Percentiles rank a stretch among this genome's conserved stretches.
These are phyloP conservation scores for Aspergillus sp. DNA, from an alignment of 2,329 filamentous ascomycete genomes.

Conservation along the genomic window DNA sequence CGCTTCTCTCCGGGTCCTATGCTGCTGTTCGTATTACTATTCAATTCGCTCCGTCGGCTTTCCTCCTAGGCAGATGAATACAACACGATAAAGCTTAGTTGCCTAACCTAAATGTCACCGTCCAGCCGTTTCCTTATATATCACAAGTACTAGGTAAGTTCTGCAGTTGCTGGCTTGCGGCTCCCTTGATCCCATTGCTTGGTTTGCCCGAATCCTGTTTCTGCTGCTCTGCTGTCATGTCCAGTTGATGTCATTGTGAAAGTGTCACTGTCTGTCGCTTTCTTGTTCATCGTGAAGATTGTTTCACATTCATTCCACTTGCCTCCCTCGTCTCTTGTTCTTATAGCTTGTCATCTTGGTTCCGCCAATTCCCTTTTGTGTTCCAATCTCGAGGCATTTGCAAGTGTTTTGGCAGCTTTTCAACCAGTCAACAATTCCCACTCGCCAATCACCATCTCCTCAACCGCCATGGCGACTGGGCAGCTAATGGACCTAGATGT, in stretches of 20 bases:
- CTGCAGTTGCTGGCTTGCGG: background rate
- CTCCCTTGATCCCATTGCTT: background rate
- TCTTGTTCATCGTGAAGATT: background rate
- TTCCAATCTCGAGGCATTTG: background rate
- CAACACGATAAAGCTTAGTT: conserved; percentile 3
- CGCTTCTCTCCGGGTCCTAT: background rate
- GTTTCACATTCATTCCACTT: background rate
- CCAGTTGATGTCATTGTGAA: too few species aligned
- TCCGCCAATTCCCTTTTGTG: background rate
- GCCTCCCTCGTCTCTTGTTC: background rate
- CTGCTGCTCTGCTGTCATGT: background rate
- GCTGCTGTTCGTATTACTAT: background rate
- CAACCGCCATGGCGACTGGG: background rate
- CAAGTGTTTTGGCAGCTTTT: too few species aligned
- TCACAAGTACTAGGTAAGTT: conserved; percentile 1
- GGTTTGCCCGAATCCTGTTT: background rate
- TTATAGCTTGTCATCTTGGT: background rate
- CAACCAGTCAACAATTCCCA: background rate
- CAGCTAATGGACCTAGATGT: conserved; percentile 15
- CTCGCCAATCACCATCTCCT: background rate
- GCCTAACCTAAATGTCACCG: conserved; percentile 6
- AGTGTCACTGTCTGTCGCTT: background rate
- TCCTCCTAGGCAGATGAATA: conserved; percentile 6
- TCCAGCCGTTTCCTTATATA: conserved; percentile 1
- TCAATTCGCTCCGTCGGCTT: background rate